Percentiles rank a stretch among this genome's conserved stretches.
These are phyloP conservation scores for Scutellaria baicalensis DNA, from an alignment of 257 asterid genomes.

Conservation along the genomic window DNA sequence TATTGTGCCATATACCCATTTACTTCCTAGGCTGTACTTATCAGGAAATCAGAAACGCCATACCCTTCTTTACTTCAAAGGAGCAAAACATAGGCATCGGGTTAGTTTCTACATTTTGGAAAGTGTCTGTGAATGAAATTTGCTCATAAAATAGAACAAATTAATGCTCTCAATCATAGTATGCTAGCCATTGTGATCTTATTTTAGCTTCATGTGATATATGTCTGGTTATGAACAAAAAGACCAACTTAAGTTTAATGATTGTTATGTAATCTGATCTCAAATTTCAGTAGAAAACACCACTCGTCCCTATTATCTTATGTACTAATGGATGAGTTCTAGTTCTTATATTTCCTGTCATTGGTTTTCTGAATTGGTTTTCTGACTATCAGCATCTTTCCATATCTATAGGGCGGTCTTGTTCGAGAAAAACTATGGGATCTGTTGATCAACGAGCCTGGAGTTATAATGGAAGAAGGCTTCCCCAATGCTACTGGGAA, in stretches of 20 bases:
- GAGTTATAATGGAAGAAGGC: constrained; percentile 83
- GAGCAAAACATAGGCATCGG: constrained; percentile 97
- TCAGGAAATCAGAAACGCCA: constrained; percentile 48
- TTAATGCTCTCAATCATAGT: too few species aligned
- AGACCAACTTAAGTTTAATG: too few species aligned
- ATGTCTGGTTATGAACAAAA: too few species aligned
- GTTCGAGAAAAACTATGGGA: constrained; percentile 92
- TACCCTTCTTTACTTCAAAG: constrained; percentile 88
- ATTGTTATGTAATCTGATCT: too few species aligned
- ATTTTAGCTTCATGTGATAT: too few species aligned
- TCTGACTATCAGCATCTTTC: background rate
- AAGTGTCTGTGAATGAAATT: constrained; percentile 2
- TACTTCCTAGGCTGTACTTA: constrained; percentile 64
- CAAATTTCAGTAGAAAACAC: too few species aligned
- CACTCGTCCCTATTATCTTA: background rate
- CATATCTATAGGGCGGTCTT: constrained; percentile 59
- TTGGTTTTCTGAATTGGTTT: background rate
- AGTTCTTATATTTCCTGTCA: background rate
- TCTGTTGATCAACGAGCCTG: constrained; percentile 50
- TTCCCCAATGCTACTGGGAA: constrained; percentile 91
- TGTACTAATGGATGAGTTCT: background rate
- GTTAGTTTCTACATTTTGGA: constrained; percentile 33
- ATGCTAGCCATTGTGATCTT: too few species aligned
- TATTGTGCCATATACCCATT: constrained; percentile 80
- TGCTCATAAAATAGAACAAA: too few species aligned